These are phyloP conservation scores for Pichia sp. DNA, from an alignment of 1,139 yeast species.

Conservation along the genomic window DNA sequence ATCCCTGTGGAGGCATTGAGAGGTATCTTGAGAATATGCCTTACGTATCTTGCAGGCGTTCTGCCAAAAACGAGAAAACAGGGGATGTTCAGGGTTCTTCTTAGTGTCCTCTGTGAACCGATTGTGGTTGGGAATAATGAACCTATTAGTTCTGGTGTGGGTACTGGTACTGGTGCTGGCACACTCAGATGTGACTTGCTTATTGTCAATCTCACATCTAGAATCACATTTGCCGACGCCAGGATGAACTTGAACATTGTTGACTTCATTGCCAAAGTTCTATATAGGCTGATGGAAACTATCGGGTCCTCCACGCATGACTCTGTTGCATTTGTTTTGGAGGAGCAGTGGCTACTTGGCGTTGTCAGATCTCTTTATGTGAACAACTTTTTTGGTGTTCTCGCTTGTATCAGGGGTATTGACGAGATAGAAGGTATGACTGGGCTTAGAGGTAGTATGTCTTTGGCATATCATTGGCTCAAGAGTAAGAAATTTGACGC, in stretches of 20 bases:
- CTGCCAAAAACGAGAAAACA: conserved; percentile 31
- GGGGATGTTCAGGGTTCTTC: conserved; percentile 38
- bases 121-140: not conserved
- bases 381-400: conserved; percentile 20
- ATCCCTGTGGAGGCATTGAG: conserved; percentile 40
- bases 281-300: conserved; percentile 36
- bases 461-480: conserved; percentile 35
- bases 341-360: conserved; percentile 20
- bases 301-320: conserved; percentile 4
- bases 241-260: conserved; percentile 40
- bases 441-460: conserved; percentile 25
- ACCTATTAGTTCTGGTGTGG: too few relatives aligned
- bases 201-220: conserved; percentile 16
- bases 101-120: conserved; percentile 16
- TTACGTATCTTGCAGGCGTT: conserved; percentile 39
- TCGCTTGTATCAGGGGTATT: conserved; percentile 18
- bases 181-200: conserved; percentile 33
- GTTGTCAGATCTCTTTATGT: conserved; percentile 17
- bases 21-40: conserved; percentile 41
- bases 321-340: conserved; percentile 5
- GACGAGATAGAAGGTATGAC: conserved; percentile 16
- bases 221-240: conserved; percentile 28
- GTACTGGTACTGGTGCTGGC: too few relatives aligned
- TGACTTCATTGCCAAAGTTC: conserved; percentile 40
- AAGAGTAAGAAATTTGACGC: conserved; percentile 23